These are phyloP conservation scores for Manihot esculenta DNA, from an alignment of 441 rosid genomes.

Conservation along the genomic window DNA sequence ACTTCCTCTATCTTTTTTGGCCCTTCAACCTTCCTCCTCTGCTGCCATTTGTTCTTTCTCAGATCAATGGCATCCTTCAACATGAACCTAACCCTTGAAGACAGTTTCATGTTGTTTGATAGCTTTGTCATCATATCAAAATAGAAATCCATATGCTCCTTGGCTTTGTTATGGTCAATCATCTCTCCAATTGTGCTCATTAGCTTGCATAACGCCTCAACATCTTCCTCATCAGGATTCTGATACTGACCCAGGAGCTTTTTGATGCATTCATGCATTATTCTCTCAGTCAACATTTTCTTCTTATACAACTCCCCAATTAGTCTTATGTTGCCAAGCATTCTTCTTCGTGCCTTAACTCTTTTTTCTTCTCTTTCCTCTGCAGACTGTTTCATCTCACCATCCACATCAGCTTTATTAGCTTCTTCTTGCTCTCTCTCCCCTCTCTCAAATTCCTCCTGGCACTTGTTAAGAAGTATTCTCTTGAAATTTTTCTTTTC, in stretches of 20 bases:
- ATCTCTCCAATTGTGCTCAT: slow-evolving; percentile 94
- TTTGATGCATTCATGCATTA: slow-evolving; percentile 83
- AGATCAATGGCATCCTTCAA: slow-evolving; percentile 86
- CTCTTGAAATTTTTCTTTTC: slow-evolving; percentile 81
- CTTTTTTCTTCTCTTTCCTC: slow-evolving; percentile 91
- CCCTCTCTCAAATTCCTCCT: slow-evolving; percentile 95
- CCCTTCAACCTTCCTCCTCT: slow-evolving; percentile 97
- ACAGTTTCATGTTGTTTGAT: slow-evolving; percentile 66
- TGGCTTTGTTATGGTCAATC: slow-evolving; percentile 77
- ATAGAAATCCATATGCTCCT: slow-evolving; percentile 69
- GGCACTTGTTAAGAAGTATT: slow-evolving; percentile 82
- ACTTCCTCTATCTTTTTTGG: slow-evolving; percentile 98
- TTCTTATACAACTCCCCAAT: slow-evolving; percentile 97
- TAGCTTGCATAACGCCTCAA: slow-evolving; percentile 87
- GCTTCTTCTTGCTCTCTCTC: slow-evolving; percentile 96
- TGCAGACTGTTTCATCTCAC: slow-evolving; percentile 67
- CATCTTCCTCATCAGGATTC: slow-evolving; percentile 91
- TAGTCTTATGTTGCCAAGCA: slow-evolving; percentile 94
- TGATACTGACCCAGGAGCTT: slow-evolving; percentile 72
- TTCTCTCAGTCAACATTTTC: slow-evolving; percentile 83
- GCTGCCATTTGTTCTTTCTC: slow-evolving; percentile 95
- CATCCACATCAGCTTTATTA: slow-evolving; percentile 77
- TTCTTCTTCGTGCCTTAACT: slow-evolving; percentile 77
- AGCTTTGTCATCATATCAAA: slow-evolving; percentile 66
- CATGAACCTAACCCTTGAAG: slow-evolving; percentile 92